Conservation (phyloP, 2,329 filamentous ascomycete species). For the Hirsutella rhossiliensis region DNA sequence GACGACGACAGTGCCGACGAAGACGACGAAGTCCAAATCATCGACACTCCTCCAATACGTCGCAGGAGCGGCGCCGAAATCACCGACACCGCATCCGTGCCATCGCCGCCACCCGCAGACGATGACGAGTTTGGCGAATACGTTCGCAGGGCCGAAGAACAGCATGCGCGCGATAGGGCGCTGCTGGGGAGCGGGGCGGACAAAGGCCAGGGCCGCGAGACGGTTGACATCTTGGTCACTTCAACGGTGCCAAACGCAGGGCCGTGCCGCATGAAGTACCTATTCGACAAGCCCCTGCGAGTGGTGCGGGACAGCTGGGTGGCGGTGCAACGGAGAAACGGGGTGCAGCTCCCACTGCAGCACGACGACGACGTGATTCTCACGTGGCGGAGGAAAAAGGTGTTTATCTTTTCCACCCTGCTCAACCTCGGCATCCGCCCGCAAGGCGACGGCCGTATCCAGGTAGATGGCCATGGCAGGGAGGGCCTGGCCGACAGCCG, state of each 20-base stretch:
- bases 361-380: constrained; percentile 51
- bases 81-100: not conserved
- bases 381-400: constrained; percentile 61
- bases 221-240: constrained; percentile 33
- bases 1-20: constrained; percentile 2
- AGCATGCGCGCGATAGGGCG: constrained; percentile 15
- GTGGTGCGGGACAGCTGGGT: constrained; percentile 62
- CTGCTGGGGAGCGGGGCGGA: constrained; percentile 6
- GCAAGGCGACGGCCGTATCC: constrained; percentile 26
- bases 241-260: constrained; percentile 51
- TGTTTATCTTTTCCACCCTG: constrained; percentile 69
- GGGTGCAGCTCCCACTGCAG: constrained; percentile 21
- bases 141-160: constrained; percentile 26
- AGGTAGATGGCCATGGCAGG: constrained; percentile 20
- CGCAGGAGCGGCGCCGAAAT: not conserved
- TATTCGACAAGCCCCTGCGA: constrained; percentile 54
- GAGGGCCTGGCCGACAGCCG: constrained; percentile 37
- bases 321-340: constrained; percentile 38
- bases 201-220: constrained; percentile 9
- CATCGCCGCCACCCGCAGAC: not conserved
- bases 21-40: constrained; percentile 1
- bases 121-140: constrained; percentile 34
- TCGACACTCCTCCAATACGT: not conserved
- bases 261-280: constrained; percentile 46
- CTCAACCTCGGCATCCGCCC: constrained; percentile 50